Evolutionary conservation across 2,329 filamentous ascomycete genomes (phyloP), one percentile per base, ranked within the genome.

Genomic region (Neobulgaria alba): DNA sequence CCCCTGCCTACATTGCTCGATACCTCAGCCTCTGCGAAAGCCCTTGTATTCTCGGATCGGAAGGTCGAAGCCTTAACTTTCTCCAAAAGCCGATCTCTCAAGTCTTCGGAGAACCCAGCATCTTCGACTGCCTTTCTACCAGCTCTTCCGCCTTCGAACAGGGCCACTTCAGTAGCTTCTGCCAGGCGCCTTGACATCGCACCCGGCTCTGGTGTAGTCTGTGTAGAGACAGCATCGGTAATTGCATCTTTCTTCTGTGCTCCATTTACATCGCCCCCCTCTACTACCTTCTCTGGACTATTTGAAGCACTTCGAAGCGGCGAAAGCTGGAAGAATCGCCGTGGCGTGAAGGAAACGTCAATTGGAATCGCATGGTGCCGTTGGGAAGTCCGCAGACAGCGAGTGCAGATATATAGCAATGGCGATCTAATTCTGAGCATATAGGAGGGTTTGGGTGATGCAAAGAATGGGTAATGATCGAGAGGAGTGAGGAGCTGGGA

Each of bases 1-100:
- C 80, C 82, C 51, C 72, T 70, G 12, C 82, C 80, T 10, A 83
- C 79, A n/a, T 74, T 72, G 3, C 71, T 58, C 1, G 69, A 61
- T 30, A 78, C 46, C 37, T 62, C 63, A 1, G 68, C 68, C 46
- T 72, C 63, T 2, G 69, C 59, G 40, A 80, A 67, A 0, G 71
- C 67, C 1, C 62, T 49, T 0, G 67, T 61, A 52, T 77, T 57
- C 10, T 76, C 67, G 1, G 66, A 64, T 31, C 63, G 60, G 52
- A 80, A 78, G 7, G 71, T 63, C 2, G 73, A 69, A 33, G 70
- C 65, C 40, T 73, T 65, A 5, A 82, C 66, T 53, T 72, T 79
- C 39, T 68, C 64, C 7, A 79, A 60, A 0, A 83, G 64, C 41
- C 65, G 69, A 40, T 69, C 63, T 50, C 80, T 81, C 19, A 82